Conservation (phyloP, 1,284 basidiomycete genomes). For the Leccinum solheimii region DNA sequence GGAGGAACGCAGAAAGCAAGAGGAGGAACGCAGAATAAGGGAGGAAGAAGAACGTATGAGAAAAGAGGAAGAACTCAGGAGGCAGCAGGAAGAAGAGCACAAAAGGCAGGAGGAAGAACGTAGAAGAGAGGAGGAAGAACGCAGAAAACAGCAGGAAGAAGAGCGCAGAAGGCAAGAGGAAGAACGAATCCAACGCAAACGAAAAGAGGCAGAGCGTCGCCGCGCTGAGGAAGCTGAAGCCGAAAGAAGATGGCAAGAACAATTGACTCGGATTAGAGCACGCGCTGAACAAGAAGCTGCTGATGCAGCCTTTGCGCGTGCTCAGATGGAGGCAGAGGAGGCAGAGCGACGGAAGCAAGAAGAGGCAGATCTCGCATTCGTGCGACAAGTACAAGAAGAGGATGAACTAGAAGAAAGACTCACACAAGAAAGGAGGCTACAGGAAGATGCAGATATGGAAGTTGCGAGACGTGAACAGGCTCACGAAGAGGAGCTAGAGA, state of each 20-base stretch:
- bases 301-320: conserved; percentile 36
- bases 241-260: conserved; percentile 34
- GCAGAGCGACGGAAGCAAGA: conserved; percentile 33
- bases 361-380: conserved; percentile 32
- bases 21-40: conserved; percentile 17
- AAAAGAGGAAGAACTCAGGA: conserved; percentile 20
- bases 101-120: conserved; percentile 20
- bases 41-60: no score
- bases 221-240: conserved; percentile 30
- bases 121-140: conserved; percentile 26
- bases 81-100: conserved; percentile 24
- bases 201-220: conserved; percentile 22
- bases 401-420: conserved; percentile 29
- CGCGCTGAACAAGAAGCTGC: conserved; percentile 37
- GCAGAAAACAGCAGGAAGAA: conserved; percentile 25
- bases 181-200: conserved; percentile 18
- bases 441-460: conserved; percentile 35
- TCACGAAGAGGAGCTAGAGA: conserved; percentile 40
- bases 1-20: conserved; percentile 24
- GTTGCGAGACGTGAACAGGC: conserved; percentile 38
- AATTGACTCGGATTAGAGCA: conserved; percentile 32
- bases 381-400: conserved; percentile 34
- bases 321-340: conserved; percentile 37
- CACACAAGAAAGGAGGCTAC: conserved; percentile 22
- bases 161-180: conserved; percentile 22